Conservation (phyloP, 2,329 filamentous ascomycete species). For the Ceratocystis colombiana region DNA sequence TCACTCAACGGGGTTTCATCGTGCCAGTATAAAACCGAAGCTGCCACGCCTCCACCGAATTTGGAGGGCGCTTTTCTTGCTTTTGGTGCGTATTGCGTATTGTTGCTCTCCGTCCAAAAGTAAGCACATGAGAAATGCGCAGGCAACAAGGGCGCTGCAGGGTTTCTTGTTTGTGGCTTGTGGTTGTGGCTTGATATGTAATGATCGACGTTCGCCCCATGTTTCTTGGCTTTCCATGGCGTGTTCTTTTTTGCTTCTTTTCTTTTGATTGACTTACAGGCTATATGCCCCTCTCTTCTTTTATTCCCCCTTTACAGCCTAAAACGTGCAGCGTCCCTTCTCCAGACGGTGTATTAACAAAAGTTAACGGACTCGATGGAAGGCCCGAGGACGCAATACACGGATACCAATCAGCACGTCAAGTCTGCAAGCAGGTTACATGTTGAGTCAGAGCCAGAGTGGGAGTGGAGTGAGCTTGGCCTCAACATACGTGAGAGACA, state of each 20-base stretch:
- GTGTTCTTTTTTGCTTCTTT: conserved; percentile 15
- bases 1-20: background rate
- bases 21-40: too few relatives aligned
- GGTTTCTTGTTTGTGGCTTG: background rate
- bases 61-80: background rate
- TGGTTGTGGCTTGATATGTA: conserved; percentile 5
- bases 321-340: background rate
- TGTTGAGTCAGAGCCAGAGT: too few relatives aligned
- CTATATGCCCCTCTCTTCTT: background rate
- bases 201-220: conserved; percentile 9
- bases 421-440: too few relatives aligned
- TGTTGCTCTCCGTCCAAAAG: background rate
- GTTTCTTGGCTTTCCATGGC: conserved; percentile 12
- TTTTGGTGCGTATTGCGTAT: background rate
- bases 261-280: background rate
- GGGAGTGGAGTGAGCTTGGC: background rate
- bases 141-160: background rate
- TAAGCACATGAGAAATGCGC: background rate
- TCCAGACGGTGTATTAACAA: background rate
- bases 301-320: background rate
- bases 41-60: too few relatives aligned
- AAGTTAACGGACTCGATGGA: too few relatives aligned
- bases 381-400: too few relatives aligned
- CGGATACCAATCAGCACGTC: too few relatives aligned
- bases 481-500: background rate